Conservation (phyloP, 2,329 filamentous ascomycete genomes). For the Aureobasidium sp. region DNA sequence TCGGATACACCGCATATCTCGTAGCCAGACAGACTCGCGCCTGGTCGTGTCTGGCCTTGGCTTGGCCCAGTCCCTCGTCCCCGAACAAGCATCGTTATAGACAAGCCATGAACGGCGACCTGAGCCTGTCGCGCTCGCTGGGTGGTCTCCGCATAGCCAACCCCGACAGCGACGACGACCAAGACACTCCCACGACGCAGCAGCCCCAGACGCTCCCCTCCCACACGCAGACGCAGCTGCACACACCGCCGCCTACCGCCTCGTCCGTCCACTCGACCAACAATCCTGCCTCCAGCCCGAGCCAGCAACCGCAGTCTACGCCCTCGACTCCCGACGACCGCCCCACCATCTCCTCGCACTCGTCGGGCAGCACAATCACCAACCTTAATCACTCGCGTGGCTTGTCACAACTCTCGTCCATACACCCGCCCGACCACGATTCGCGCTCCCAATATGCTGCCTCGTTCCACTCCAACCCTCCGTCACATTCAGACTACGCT, state of each 20-base stretch:
- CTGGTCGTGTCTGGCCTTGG: slow-evolving; percentile 14
- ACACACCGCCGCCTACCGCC: slow-evolving; percentile 24
- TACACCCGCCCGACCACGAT: slow-evolving; percentile 2
- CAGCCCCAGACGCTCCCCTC: slow-evolving; percentile 25
- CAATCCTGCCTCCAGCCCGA: slow-evolving; percentile 18
- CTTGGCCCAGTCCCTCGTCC: slow-evolving; percentile 15
- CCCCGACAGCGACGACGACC: slow-evolving; percentile 40
- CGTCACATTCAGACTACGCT: background rate
- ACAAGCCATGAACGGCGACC: slow-evolving; percentile 72
- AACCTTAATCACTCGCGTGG: slow-evolving; percentile 25
- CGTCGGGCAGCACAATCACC: slow-evolving; percentile 31
- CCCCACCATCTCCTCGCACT: slow-evolving; percentile 23
- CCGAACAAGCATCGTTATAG: background rate
- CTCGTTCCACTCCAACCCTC: slow-evolving; percentile 4
- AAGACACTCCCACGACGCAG: slow-evolving; percentile 15
- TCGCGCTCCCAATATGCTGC: slow-evolving; percentile 6
- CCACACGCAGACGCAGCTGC: background rate
- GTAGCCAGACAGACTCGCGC: slow-evolving; percentile 9
- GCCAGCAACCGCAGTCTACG: background rate
- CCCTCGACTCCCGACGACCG: slow-evolving; percentile 5
- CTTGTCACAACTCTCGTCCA: slow-evolving; percentile 21
- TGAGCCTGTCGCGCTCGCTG: slow-evolving; percentile 84
- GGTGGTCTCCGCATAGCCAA: slow-evolving; percentile 96
- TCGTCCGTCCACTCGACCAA: slow-evolving; percentile 1
- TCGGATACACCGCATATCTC: slow-evolving; percentile 12